Conservation (phyloP, 1,284 basidiomycete species). For the Cryptococcus wingfieldii region DNA sequence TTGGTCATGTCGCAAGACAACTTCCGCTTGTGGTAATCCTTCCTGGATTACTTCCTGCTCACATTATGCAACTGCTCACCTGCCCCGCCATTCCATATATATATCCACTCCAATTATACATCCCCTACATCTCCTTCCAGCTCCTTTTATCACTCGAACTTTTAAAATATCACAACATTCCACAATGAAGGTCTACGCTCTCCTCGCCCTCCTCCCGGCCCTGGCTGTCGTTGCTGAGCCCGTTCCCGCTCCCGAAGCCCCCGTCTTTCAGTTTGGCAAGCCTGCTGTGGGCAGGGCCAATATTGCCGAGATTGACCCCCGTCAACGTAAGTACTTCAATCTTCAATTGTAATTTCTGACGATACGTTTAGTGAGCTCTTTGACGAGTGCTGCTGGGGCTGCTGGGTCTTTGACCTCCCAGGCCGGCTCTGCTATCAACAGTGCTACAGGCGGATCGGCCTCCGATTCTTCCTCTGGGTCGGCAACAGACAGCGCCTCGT, state of each 20-base stretch:
- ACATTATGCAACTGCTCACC: too few species aligned
- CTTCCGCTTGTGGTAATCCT: too few species aligned
- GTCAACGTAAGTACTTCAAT: constrained; percentile 10
- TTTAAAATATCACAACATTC: too few species aligned
- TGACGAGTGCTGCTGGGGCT: not conserved
- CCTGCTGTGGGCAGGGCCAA: constrained; percentile 9
- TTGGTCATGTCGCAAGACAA: too few species aligned
- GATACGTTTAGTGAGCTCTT: not conserved
- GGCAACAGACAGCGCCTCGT: constrained; percentile 7
- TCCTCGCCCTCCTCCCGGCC: constrained; percentile 13
- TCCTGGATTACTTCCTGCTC: too few species aligned
- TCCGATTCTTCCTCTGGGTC: constrained; percentile 10
- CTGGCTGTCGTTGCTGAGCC: constrained; percentile 12
- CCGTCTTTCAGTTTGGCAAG: constrained; percentile 8
- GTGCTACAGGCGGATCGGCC: constrained; percentile 10
- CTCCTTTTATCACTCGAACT: too few species aligned
- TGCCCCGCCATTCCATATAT: too few species aligned
- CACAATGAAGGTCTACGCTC: constrained; percentile 19
- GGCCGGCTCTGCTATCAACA: constrained; percentile 3
- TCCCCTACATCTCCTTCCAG: too few species aligned
- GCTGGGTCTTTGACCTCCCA: constrained; percentile 5
- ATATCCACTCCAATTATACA: too few species aligned
- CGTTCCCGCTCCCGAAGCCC: constrained; percentile 6
- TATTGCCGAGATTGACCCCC: constrained; percentile 6
- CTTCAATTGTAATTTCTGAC: not conserved